Evolutionary conservation across 2,329 filamentous ascomycete species (phyloP), one percentile per base, ranked within the genome.

Genomic region (Curvularia sp.): DNA sequence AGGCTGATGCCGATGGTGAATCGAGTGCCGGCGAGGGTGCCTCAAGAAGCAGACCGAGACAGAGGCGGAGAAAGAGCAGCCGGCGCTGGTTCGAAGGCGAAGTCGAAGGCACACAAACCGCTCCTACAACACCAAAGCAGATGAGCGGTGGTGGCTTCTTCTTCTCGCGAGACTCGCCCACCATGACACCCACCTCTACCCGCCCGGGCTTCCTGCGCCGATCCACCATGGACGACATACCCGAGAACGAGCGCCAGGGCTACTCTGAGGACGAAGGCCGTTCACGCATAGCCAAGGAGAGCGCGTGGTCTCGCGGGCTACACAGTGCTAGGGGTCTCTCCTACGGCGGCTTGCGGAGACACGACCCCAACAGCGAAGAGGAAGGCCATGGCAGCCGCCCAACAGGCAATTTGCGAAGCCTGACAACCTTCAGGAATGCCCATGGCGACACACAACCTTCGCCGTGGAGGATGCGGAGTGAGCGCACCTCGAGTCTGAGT

Each of bases 1-100:
- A 93, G 74, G 87, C 83, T 13, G 89, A 90, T 70, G 88, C 90
- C 0, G 92, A 95, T 74, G 91, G 89, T 1, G 93, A 96, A 73
- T 92, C 95, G 73, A 96, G 92, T 43, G 91, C 88, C 0, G 92
- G 93, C 51, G 93, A 97, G 60, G 78, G 77, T 12, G 73, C 75
- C 5, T 74, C 73, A 3, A 66, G 70, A 9, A 27, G 4, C 30
- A 76, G 78, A 46, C 60, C 67, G n/a, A 79, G 79, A 45, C 61
- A 68, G n/a, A 79, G 79, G 18, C 88, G 84, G 75, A 88, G 88
- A 75, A 88, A 87, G 76, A 85, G 86, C 63, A 87, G 86, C 72
- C 87, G 83, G 60, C 81, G 87, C 65, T 85, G 73, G 81, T 84
- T 79, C 77, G 68, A 71, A 12, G 62, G 58, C 28, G 70, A 70